Evolutionary conservation across 805 yeast species (phyloP), one percentile per base, ranked within the genome.

Genomic region (Grigorovia yakushimaensis): DNA sequence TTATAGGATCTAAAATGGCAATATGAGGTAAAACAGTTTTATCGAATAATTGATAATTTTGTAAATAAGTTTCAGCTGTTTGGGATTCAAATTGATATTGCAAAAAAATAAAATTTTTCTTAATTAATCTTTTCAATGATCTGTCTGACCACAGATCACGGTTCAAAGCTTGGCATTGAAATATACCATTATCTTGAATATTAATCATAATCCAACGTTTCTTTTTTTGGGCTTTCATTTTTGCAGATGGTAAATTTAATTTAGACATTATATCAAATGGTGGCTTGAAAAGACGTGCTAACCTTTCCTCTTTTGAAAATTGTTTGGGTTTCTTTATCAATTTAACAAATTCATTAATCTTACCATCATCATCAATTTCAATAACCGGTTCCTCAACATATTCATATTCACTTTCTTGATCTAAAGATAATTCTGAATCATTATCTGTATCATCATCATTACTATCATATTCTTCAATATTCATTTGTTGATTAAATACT

Each of bases 1-100:
- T 93, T 62, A 89, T 79, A 2, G 98, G 97, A 59, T 93, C 99
- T 44, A 93, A 62, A 38, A 93, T 85, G 1, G 96, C 85, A 39
- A 93, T 81, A 62, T 93, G 97, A 1, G 99, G 99, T 61, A 69
- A 83, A 20, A 56, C 57, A 35, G 61, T 62, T 24, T 50, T 56
- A 35, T 74, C 76, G 1, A 71, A 66, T 42, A 85, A 73, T 3
- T 83, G 82, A 62, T 93, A 89, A 57, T 84, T 82, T 51, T 83
- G 81, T 18, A 73, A 57, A 61, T 87, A 93, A 50, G 73, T 76
- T 51, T 73, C 72, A 1, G 96, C 98, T 50, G 77, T 81, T 7
- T 78, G 77, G 1, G 93, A 81, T 57, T 85, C 94, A 44, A 73
- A 73, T 51, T 84, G 88, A 62, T 84, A 91, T 64, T 93, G 98